A percentile compares a stretch with the other conserved stretches of the same genome.
Evolutionary conservation across 768 basidiomycete species (phyloP).

Genomic region (Phallus indusiatus): DNA sequence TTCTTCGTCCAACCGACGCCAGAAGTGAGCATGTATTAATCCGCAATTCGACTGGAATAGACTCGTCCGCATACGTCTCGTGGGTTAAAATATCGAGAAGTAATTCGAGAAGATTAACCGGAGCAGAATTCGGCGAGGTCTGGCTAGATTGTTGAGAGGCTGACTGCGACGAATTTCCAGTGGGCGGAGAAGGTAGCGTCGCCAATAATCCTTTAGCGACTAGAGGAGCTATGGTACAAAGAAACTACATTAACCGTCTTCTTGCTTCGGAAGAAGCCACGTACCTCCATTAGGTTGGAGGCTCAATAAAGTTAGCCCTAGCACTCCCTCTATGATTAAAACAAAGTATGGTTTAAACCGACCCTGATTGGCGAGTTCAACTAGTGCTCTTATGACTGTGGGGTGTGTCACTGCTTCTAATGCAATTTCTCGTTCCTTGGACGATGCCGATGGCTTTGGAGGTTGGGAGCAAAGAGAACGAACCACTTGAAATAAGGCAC

Average conservation of each 20-base stretch:
- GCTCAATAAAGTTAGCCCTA: slow-evolving; percentile 71
- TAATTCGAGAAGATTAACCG: slow-evolving; percentile 53
- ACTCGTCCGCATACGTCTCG: slow-evolving; percentile 9
- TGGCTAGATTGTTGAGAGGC: slow-evolving; percentile 19
- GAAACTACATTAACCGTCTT: slow-evolving; percentile 4
- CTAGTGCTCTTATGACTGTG: slow-evolving; percentile 53
- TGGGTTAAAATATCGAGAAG: slow-evolving; percentile 55
- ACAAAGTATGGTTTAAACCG: slow-evolving; percentile 74
- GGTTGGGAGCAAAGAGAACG: slow-evolving; percentile 61
- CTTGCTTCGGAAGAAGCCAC: slow-evolving; percentile 16
- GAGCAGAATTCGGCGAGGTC: slow-evolving; percentile 38
- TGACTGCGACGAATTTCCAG: slow-evolving; percentile 21
- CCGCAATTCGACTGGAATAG: slow-evolving; percentile 61
- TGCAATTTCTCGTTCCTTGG: slow-evolving; percentile 43
- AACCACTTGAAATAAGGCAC: slow-evolving; percentile 78
- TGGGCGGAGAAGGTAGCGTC: slow-evolving; percentile 31
- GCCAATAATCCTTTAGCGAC: slow-evolving; percentile 52
- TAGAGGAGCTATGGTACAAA: slow-evolving; percentile 37
- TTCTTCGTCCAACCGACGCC: slow-evolving; percentile 49
- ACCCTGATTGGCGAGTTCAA: slow-evolving; percentile 47
- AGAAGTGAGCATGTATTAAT: slow-evolving; percentile 69
- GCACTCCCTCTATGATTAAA: slow-evolving; percentile 81
- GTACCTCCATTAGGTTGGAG: slow-evolving; percentile 57
- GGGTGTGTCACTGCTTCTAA: slow-evolving; percentile 41
- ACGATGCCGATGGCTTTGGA: slow-evolving; percentile 29